Base-by-base conservation (phyloP, 176 grass and related monocot species). In the Neostapfia colusana region DNA sequence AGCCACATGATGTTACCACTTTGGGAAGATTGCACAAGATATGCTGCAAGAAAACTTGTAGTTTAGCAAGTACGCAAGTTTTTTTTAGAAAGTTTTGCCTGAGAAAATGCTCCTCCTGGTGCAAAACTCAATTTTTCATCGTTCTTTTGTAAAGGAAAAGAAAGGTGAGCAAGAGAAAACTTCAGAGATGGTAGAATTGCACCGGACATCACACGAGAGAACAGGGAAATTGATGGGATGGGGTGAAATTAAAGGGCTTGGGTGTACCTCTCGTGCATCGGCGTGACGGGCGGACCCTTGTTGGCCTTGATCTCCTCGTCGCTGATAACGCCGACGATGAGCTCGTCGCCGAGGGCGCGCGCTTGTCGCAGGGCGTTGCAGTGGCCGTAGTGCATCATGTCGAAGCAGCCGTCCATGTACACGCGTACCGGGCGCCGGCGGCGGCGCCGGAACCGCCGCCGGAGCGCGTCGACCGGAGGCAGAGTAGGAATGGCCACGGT, bases 361-460 rank as follows among this genome's bases (percentile, higher is more conserved):
- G 95, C 95, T 77, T 97, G 94, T 37, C 93, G 77, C 76, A 93
- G 81, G 38, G 89, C 89, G 85, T 96, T 97, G 79, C 93, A 92
- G 69, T 97, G 93, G 3, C 93, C 87, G 82, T 92, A 97, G 90
- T 97, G 93, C 93, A 97, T 97, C 93, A 97, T 97, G 90, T 97
- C 90, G 83, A 97, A 97, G 90, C 93, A 93, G 4, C 93, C 93
- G 64, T 97, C 93, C 90, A 97, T 91, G 85, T 97, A 97, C 24
- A 97, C 90, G 78, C 93, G 80, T 41, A 93, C 88, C 24, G 94
- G 94, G 72, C 75, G 84, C n/a, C n/a, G n/a, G n/a, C n/a, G n/a
- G n/a, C n/a, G n/a, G 57, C 75, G 66, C 11, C 46, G 80, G 16
- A 83, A 41, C 51, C 88, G 25, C 21, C 80, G 79, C 5, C 75